Base-by-base conservation (phyloP, 176 grass and related monocot species). In the Rhynchospora tenuis region DNA sequence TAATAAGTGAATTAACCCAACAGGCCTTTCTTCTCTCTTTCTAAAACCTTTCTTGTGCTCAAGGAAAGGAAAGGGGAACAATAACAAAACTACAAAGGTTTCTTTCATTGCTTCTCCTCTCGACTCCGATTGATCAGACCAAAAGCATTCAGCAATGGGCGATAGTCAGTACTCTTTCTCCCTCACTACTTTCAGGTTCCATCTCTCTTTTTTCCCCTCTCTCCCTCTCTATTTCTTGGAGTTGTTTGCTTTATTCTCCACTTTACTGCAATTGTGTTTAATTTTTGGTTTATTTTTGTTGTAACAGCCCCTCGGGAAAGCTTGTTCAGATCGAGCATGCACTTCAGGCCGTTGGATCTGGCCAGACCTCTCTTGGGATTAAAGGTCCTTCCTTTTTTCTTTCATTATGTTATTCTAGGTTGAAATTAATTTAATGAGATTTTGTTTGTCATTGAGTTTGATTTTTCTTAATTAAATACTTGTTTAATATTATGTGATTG, bases 121-220 rank as follows among this genome's bases (percentile, higher is more conserved):
- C 46, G 5, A 58, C 7, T 43, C 24, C 15, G 13, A 58, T 58
- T 57, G 56, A 79, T 55, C 76, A 57, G 19, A 42, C 11, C 1
- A 27, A 10, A 55, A 42, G 42, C n/a, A 83, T 59, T 64, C 42
- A 33, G 81, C 70, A 60, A 98, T 94, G 95, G 92, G 92, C 2
- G 95, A 94, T 85, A 93, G 89, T 81, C 92, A 98, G 62, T 94
- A 98, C 86, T 98, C 95, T 83, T 98, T 93, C 88, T 98, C 92
- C 31, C 95, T 95, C 79, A 98, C 95, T 86, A 98, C 95, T 61
- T 98, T 98, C 89, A 95, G 92, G 92, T 98, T 29, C 51, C 68
- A 11, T 66, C 11, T 55, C 27, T n/a, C 4, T 15, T 46, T 65
- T 84, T 20, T 9, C 68, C 71, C 15, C 38, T 9, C 75, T 78